phyloP scores from a whole-genome alignment of 768 basidiomycete species.

The Hygrophorus russula region DNA sequence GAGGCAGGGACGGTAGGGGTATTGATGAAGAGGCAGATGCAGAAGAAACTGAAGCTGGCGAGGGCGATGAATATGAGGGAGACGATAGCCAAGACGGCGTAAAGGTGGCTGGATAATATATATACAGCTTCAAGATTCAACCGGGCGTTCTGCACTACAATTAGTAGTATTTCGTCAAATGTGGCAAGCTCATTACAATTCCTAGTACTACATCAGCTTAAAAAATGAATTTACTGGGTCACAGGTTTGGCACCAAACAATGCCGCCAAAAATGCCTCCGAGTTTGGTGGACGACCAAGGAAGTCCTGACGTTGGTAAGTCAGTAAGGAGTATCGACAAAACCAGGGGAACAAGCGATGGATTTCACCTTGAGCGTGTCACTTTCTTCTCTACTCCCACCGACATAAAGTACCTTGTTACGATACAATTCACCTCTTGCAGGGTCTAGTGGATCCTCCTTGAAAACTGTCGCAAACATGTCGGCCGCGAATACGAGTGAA shows the following conservation, averaged over 20 bases:
- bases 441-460: slow-evolving; percentile 68
- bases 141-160: too few relatives aligned
- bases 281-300: slow-evolving; percentile 65
- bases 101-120: slow-evolving; percentile 22
- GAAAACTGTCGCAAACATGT: slow-evolving; percentile 71
- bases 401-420: slow-evolving; percentile 60
- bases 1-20: slow-evolving; percentile 17
- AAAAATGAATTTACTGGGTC: too few relatives aligned
- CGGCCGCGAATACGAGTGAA: slow-evolving; percentile 52
- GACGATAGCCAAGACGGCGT: slow-evolving; percentile 7
- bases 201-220: too few relatives aligned
- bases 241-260: slow-evolving; percentile 32
- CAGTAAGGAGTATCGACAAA: not conserved
- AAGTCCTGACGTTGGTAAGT: slow-evolving; percentile 41
- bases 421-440: slow-evolving; percentile 52
- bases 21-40: slow-evolving; percentile 11
- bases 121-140: too few relatives aligned
- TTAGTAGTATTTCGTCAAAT: too few relatives aligned
- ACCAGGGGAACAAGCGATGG: not conserved
- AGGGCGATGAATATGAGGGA: slow-evolving; percentile 12
- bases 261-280: slow-evolving; percentile 62
- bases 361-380: slow-evolving; percentile 59
- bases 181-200: too few relatives aligned
- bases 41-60: slow-evolving; percentile 12
- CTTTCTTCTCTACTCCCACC: slow-evolving; percentile 76